Conservation (phyloP, 2,329 filamentous ascomycete genomes). For the Penicillium sclerotigenum region DNA sequence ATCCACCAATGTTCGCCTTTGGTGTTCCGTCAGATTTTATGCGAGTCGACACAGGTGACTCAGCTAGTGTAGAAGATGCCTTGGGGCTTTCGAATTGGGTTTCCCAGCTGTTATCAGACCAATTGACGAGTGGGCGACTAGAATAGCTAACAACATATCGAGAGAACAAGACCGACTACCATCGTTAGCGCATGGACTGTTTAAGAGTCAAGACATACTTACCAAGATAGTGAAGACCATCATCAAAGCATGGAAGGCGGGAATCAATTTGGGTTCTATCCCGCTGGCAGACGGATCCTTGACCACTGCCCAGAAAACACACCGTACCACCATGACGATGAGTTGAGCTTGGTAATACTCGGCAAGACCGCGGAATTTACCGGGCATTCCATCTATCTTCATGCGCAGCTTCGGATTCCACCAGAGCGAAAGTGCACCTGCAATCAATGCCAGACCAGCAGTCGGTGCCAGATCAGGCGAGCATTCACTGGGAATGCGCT, state of each 20-base stretch:
- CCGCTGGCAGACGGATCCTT: constrained; percentile 38
- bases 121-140: constrained; percentile 42
- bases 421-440: constrained; percentile 46
- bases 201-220: constrained; percentile 14
- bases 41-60: constrained; percentile 11
- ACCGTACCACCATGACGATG: constrained; percentile 45
- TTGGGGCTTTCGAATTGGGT: constrained; percentile 22
- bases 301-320: constrained; percentile 44
- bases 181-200: constrained; percentile 19
- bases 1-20: constrained; percentile 12
- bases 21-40: constrained; percentile 14
- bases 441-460: constrained; percentile 40
- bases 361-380: constrained; percentile 41
- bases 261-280: constrained; percentile 29
- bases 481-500: constrained; percentile 28
- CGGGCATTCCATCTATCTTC: constrained; percentile 43
- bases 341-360: constrained; percentile 49
- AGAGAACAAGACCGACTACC: constrained; percentile 38
- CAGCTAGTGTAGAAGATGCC: constrained; percentile 13
- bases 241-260: constrained; percentile 42
- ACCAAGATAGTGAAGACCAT: constrained; percentile 40
- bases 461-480: constrained; percentile 32
- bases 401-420: constrained; percentile 49
- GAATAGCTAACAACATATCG: constrained; percentile 40
- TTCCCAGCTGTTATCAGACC: constrained; percentile 39